phyloP scores from a whole-genome alignment of 202 grass and related monocot species.

The Elaeis oleifera region DNA sequence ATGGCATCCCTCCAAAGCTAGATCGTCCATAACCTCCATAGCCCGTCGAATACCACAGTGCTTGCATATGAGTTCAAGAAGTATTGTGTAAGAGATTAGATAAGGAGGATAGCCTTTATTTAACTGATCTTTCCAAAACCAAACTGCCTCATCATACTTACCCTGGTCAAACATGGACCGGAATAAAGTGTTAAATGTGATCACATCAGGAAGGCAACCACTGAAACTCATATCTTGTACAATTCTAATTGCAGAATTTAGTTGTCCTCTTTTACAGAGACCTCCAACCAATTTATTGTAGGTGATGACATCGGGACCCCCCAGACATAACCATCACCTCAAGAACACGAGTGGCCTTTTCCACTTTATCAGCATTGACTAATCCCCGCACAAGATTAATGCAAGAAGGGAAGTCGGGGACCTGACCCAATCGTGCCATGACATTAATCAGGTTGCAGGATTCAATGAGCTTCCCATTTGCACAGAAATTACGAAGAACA shows the following conservation, averaged over 20 bases:
- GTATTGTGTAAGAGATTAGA: slow-evolving; percentile 55
- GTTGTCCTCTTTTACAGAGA: slow-evolving; percentile 37
- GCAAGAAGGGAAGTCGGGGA: slow-evolving; percentile 48
- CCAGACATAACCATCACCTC: slow-evolving; percentile 56
- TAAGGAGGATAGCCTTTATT: slow-evolving; percentile 52
- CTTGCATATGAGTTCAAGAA: slow-evolving; percentile 64
- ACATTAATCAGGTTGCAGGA: slow-evolving; percentile 52
- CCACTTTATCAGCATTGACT: slow-evolving; percentile 43
- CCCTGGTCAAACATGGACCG: slow-evolving; percentile 47
- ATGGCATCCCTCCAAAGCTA: slow-evolving; percentile 50
- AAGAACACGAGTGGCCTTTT: slow-evolving; percentile 44
- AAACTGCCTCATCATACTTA: slow-evolving; percentile 43
- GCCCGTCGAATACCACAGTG: slow-evolving; percentile 36
- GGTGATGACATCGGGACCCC: slow-evolving; percentile 54
- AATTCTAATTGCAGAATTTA: slow-evolving; percentile 38
- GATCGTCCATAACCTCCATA: slow-evolving; percentile 50
- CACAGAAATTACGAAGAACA: slow-evolving; percentile 40
- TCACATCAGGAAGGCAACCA: slow-evolving; percentile 43
- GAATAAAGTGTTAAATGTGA: slow-evolving; percentile 77
- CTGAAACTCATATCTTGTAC: slow-evolving; percentile 48
- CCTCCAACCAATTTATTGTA: slow-evolving; percentile 60
- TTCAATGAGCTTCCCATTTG: slow-evolving; percentile 48
- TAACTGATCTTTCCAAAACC: slow-evolving; percentile 62
- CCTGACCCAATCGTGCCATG: slow-evolving; percentile 48
- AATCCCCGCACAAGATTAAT: slow-evolving; percentile 56